A percentile compares a stretch with the other conserved stretches of the same genome.
Evolutionary conservation across 495 filamentous ascomycete species (phyloP).

Genomic region (Chaetomium fimeti): DNA sequence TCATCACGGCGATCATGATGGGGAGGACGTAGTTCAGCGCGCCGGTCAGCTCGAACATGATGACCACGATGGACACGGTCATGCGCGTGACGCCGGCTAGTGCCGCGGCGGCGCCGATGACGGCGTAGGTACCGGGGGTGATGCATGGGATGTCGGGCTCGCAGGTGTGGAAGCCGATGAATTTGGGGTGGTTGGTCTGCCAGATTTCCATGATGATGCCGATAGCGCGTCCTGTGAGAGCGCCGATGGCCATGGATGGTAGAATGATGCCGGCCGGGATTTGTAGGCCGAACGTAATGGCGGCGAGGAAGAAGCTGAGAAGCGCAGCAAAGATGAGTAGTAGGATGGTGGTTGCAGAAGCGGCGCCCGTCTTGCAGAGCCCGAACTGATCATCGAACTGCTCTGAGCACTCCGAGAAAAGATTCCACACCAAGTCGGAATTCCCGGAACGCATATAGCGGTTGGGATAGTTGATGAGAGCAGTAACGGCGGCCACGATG

Average conservation of each 20-base stretch:
- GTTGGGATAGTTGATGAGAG: conserved; percentile 90
- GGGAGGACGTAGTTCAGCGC: conserved; percentile 95
- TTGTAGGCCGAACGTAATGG: conserved; percentile 92
- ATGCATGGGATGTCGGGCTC: conserved; percentile 87
- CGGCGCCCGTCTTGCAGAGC: conserved; percentile 74
- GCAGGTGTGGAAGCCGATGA: conserved; percentile 75
- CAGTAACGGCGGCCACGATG: conserved; percentile 71
- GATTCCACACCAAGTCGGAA: conserved; percentile 84
- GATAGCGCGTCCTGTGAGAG: conserved; percentile 84
- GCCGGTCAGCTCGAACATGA: conserved; percentile 98
- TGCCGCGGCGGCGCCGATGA: conserved; percentile 93
- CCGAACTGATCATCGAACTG: conserved; percentile 78
- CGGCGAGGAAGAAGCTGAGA: conserved; percentile 80
- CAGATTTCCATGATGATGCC: conserved; percentile 87
- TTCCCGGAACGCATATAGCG: conserved; percentile 91
- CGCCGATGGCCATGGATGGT: conserved; percentile 95
- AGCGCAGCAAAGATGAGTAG: conserved; percentile 76
- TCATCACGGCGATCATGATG: conserved; percentile 99
- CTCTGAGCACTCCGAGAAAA: conserved; percentile 86
- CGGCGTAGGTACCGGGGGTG: conserved; percentile 92
- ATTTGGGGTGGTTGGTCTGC: conserved; percentile 73
- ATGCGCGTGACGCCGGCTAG: conserved; percentile 96
- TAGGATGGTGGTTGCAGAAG: conserved; percentile 70
- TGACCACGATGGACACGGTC: conserved; percentile 95
- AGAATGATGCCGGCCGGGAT: conserved; percentile 95